Evolutionary conservation across 768 basidiomycete species (phyloP), one percentile per base, ranked within the genome.

Genomic region (Termitomyces sp.): DNA sequence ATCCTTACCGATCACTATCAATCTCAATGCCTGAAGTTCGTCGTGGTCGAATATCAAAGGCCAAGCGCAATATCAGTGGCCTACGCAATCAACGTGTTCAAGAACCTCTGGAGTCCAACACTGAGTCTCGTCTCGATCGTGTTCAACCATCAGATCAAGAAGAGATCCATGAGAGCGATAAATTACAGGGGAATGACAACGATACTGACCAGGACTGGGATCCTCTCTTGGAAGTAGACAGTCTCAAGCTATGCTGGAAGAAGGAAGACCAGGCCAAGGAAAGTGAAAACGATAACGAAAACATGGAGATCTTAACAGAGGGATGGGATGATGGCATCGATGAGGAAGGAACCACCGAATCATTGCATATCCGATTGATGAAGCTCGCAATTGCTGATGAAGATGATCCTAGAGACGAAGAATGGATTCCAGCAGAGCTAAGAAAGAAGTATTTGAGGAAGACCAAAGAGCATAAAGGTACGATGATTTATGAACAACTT

Each of bases 371-470:
- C 34, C 12, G 10, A 1, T 37, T 49, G 46, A 49, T 54, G 32
- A 47, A 48, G 6, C 53, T 56, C 42, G 46, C 42, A 32, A 56
- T 60, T 47, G 31, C 38, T 34, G 42, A 60, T 60, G 43, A 57
- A 55, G 51, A 62, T 45, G 56, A 64, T 50, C 60, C 48, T 42
- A 8, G 32, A 40, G 63, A 64, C 57, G 60, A 57, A 40, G 53
- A 63, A 37, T 63, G 60, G 49, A 29, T 57, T 15, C 63, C 47
- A 15, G 51, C 46, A 36, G 49, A 56, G 47, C 29, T 63, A 17
- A 40, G 38, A 20, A 57, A 48, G 12, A 57, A 57, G 45, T 57
- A 57, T 50, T 10, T 43, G 45, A 20, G 31, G 14, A 57, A 64
- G 29, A 61, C 25, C 37, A 54, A 11, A 48, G 47, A 46, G 15